phyloP scores from a whole-genome alignment of 2,329 filamentous ascomycete genomes.

The Leptographium wingfieldii region DNA sequence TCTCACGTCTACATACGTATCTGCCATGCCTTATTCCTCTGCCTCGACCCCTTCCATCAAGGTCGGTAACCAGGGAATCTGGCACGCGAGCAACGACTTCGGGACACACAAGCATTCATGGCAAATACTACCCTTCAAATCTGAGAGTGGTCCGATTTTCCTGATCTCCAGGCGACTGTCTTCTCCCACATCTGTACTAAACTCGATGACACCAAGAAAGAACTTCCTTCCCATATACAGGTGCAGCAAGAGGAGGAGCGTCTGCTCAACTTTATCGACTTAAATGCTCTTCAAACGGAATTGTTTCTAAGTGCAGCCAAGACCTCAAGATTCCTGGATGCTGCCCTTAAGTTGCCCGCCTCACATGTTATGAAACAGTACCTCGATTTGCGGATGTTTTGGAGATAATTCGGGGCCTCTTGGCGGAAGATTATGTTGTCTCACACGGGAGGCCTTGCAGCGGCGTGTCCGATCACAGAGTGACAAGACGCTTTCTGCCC shows the following conservation, averaged over 20 bases:
- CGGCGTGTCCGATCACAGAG: too few relatives aligned
- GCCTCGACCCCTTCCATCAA: not conserved
- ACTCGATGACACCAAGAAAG: not conserved
- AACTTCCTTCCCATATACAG: not conserved
- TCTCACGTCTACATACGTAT: not conserved
- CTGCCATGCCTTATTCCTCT: not conserved
- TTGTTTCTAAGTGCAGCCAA: not conserved
- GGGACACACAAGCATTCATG: not conserved
- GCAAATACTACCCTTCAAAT: conserved; percentile 1
- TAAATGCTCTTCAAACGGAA: not conserved
- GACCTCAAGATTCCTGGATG: not conserved
- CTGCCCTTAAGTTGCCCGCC: not conserved
- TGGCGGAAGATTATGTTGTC: too few relatives aligned
- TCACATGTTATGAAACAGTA: not conserved
- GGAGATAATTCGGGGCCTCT: too few relatives aligned
- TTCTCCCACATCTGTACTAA: not conserved
- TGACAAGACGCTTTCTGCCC: too few relatives aligned
- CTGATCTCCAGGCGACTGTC: not conserved
- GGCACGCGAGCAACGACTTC: not conserved
- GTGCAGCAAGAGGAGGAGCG: not conserved
- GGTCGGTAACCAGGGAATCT: not conserved
- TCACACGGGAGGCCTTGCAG: too few relatives aligned
- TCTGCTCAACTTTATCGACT: not conserved
- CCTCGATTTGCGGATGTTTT: not conserved
- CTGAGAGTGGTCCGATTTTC: conserved; percentile 29